Evolutionary conservation across 2,329 filamentous ascomycete species (phyloP).

Genomic region (Colletotrichum shisoi): DNA sequence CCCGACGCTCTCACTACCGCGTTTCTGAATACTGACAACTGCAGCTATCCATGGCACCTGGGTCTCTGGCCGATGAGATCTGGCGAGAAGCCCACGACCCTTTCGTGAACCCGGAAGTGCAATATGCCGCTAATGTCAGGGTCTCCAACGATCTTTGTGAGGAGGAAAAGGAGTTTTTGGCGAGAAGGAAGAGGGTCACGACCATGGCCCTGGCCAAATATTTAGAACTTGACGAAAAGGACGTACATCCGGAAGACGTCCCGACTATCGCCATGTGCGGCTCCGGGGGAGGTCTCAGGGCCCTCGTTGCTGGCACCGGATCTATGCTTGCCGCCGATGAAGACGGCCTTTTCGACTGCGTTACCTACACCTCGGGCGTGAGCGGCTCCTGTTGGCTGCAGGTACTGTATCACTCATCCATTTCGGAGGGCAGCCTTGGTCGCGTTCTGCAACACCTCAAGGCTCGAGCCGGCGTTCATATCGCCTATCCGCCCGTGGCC

Average conservation of each 20-base stretch:
- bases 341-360: constrained; percentile 89
- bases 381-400: constrained; percentile 98
- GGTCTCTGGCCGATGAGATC: constrained; percentile 89
- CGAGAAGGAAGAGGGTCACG: constrained; percentile 72
- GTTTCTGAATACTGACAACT: neutral
- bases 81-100: constrained; percentile 91
- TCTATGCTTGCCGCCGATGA: constrained; percentile 86
- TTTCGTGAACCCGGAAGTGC: constrained; percentile 83
- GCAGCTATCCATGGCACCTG: constrained; percentile 78
- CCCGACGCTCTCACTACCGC: neutral
- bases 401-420: constrained; percentile 81
- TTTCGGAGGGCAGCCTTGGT: constrained; percentile 72
- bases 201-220: constrained; percentile 81
- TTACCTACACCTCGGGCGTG: constrained; percentile 93
- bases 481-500: constrained; percentile 88
- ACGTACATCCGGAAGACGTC: constrained; percentile 91
- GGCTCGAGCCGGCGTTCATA: constrained; percentile 82
- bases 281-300: constrained; percentile 88
- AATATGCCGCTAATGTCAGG: constrained; percentile 80
- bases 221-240: constrained; percentile 76
- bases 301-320: constrained; percentile 87
- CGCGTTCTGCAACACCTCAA: constrained; percentile 86
- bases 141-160: constrained; percentile 82
- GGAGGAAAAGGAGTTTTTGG: constrained; percentile 80
- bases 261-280: constrained; percentile 93